A percentile compares a stretch with the other conserved stretches of the same genome.
Evolutionary conservation across 1,284 basidiomycete species (phyloP).

Genomic region (Prillingera fragicola): DNA sequence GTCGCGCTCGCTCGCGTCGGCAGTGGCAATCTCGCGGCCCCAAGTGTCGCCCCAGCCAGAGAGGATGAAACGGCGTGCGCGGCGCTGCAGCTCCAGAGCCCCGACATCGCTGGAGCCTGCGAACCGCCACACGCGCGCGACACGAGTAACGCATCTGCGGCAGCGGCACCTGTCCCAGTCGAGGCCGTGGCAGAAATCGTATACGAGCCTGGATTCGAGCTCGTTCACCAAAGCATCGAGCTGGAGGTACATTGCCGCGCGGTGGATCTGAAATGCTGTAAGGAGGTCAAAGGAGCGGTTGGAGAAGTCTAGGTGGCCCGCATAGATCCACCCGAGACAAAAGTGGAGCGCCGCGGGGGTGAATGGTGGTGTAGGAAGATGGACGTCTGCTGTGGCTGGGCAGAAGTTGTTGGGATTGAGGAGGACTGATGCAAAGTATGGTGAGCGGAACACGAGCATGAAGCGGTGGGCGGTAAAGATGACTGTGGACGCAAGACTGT

Average conservation of each 20-base stretch:
- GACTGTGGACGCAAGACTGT: constrained; percentile 52
- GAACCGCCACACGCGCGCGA: constrained; percentile 75
- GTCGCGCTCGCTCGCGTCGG: constrained; percentile 63
- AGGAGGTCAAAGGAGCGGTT: constrained; percentile 87
- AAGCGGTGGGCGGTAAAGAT: constrained; percentile 89
- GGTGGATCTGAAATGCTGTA: constrained; percentile 84
- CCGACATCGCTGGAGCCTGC: constrained; percentile 66
- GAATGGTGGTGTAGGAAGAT: constrained; percentile 84
- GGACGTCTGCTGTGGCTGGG: constrained; percentile 54
- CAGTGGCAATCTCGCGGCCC: constrained; percentile 71
- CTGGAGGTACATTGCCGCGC: constrained; percentile 73
- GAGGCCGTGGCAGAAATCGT: constrained; percentile 82
- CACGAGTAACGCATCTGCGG: constrained; percentile 68
- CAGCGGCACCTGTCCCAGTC: constrained; percentile 74
- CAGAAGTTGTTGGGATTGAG: constrained; percentile 40
- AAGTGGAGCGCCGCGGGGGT: constrained; percentile 92
- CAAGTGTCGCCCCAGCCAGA: constrained; percentile 78
- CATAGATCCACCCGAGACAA: constrained; percentile 76
- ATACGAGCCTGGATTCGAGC: constrained; percentile 70
- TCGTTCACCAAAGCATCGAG: constrained; percentile 71
- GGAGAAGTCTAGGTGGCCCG: constrained; percentile 86
- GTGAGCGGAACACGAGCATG: constrained; percentile 79
- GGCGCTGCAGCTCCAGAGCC: constrained; percentile 63
- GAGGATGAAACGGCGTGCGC: constrained; percentile 66
- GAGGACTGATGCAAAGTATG: constrained; percentile 66